Evolutionary conservation across 2,329 filamentous ascomycete genomes (phyloP).

Genomic region (Cryphonectria nitschkei): DNA sequence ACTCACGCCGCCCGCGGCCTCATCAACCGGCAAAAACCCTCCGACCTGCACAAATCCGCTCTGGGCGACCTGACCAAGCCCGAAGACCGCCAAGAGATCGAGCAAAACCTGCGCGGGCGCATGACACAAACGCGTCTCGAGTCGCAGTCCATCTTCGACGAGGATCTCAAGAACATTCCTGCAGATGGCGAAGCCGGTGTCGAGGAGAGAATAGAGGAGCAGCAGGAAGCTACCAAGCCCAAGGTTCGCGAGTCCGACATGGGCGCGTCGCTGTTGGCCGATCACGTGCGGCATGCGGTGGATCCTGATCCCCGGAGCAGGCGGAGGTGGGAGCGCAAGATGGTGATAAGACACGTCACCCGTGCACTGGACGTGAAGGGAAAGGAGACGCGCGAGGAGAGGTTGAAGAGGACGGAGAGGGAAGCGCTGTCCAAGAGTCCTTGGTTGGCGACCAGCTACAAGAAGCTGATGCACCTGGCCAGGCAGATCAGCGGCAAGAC

Average conservation of each 20-base stretch:
- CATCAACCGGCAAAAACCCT: constrained; percentile 36
- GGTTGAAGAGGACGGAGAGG: constrained; percentile 68
- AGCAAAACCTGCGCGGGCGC: constrained; percentile 47
- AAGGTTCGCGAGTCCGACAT: constrained; percentile 33
- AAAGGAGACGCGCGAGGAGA: constrained; percentile 59
- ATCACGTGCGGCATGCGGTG: constrained; percentile 64
- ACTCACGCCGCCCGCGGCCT: constrained; percentile 35
- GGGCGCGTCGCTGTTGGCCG: constrained; percentile 45
- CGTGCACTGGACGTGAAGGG: constrained; percentile 65
- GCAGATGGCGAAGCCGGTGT: constrained; percentile 24
- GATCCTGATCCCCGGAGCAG: constrained; percentile 77
- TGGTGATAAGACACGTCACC: constrained; percentile 76
- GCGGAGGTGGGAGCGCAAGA: constrained; percentile 78
- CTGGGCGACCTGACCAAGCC: constrained; percentile 36
- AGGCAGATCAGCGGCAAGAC: constrained; percentile 91
- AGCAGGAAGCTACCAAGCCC: constrained; percentile 42
- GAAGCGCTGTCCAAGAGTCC: constrained; percentile 63
- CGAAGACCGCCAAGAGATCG: constrained; percentile 42
- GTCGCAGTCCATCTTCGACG: constrained; percentile 66
- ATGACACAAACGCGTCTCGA: constrained; percentile 48
- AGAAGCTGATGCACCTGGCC: constrained; percentile 87
- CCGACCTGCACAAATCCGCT: constrained; percentile 29
- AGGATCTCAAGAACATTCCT: constrained; percentile 49
- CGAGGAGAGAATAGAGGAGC: constrained; percentile 16
- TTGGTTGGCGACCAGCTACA: constrained; percentile 80